Evolutionary conservation across 179 eudicot genomes (phyloP).

Genomic region (Amaranthus tricolor): DNA sequence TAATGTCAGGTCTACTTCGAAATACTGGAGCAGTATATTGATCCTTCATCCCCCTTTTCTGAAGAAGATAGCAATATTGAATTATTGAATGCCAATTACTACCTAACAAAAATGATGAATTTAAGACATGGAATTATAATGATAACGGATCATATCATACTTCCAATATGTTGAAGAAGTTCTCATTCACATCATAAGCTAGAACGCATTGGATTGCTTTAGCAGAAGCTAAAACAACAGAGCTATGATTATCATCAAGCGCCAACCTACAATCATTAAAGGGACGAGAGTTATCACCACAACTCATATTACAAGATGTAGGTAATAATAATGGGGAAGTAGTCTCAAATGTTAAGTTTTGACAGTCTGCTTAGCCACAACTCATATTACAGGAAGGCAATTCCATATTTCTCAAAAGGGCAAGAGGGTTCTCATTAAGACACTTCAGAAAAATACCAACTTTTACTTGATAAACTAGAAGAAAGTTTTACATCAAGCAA

Average conservation of each 20-base stretch:
- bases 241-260: slow-evolving; percentile 82
- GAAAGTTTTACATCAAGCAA: not conserved
- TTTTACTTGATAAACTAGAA: not conserved
- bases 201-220: slow-evolving; percentile 67
- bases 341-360: no score
- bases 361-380: not conserved
- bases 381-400: no score
- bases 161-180: slow-evolving; percentile 57
- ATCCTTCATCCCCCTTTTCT: slow-evolving; percentile 59
- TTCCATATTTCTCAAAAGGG: not conserved
- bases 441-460: not conserved
- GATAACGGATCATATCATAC: slow-evolving; percentile 45
- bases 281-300: not conserved
- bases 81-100: slow-evolving; percentile 15
- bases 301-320: not conserved
- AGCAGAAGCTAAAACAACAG: slow-evolving; percentile 79
- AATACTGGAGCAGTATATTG: slow-evolving; percentile 78
- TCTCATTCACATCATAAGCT: slow-evolving; percentile 68
- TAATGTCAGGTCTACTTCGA: slow-evolving; percentile 75
- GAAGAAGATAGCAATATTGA: slow-evolving; percentile 26
- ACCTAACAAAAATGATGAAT: not conserved
- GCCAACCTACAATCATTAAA: slow-evolving; percentile 54
- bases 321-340: not conserved
- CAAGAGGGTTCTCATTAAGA: not conserved
- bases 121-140: not conserved